Base-by-base conservation (phyloP, 2,329 filamentous ascomycete genomes). In the Knufia fluminis region DNA sequence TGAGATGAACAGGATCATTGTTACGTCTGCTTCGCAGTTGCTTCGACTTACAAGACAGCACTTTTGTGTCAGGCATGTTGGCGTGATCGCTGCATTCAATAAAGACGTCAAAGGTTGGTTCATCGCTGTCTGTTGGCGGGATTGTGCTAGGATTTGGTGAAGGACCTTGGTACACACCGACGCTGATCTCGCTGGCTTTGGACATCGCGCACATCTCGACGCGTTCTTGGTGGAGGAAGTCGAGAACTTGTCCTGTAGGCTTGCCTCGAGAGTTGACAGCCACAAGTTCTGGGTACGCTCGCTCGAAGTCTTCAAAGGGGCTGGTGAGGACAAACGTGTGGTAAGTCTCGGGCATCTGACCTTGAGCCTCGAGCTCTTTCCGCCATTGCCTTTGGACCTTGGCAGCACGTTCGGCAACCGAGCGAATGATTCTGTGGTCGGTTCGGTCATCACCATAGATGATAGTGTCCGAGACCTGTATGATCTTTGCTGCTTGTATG, bases 161-260 rank as follows among this genome's bases (percentile, higher is more conserved):
- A 1, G 88, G 86, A 0, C 92, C 92, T 52, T 96, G 74, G 78
- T 84, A 97, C 22, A 97, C 87, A 62, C 96, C 96, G 57, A 79
- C 76, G 47, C 86, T 82, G 54, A 97, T 94, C 65, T 95, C 86
- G 0, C 89, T 89, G 2, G 90, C 84, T 59, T 80, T 80, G 9
- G 91, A 90, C 91, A 97, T 96, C 52, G 77, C 77, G 65, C 86
- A 89, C 91, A 98, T 97, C 69, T 98, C 92, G 44, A 79, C 68
- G 50, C 90, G 78, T 66, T 98, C 92, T 70, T 88, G 87, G 58
- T 86, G 83, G 63, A 87, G 86, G 64, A 98, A 92, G 66, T 97
- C 90, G 60, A 94, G 75, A 20, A 92, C 82, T 16, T 82, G 78
- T 23, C 86, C 86, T 0, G 87, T 94, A 59, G 83, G 69, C 35